These are phyloP conservation scores for Aspergillus chevalieri DNA, from an alignment of 2,329 filamentous ascomycete genomes.

Conservation along the genomic window DNA sequence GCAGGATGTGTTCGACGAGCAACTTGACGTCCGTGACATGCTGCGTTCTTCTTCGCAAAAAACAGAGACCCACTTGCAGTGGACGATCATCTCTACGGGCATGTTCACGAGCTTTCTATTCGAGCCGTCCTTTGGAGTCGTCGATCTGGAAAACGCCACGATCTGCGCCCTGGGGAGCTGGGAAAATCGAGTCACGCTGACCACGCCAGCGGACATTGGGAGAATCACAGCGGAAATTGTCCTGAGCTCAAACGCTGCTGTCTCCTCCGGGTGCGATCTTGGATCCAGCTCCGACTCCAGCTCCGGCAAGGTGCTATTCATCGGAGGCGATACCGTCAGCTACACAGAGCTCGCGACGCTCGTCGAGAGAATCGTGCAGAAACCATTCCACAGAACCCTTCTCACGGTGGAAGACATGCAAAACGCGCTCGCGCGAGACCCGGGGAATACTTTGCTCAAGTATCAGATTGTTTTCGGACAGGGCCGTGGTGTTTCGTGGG, in stretches of 20 bases:
- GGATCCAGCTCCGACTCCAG: conserved; percentile 14
- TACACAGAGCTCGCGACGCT: conserved; percentile 52
- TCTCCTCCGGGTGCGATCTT: too few species aligned
- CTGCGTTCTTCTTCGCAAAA: conserved; percentile 47
- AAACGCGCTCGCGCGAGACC: conserved; percentile 43
- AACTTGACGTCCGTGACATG: conserved; percentile 52
- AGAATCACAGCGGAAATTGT: conserved; percentile 53
- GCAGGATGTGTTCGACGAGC: conserved; percentile 64
- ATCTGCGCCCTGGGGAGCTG: conserved; percentile 56
- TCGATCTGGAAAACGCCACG: conserved; percentile 40
- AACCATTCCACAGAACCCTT: conserved; percentile 43
- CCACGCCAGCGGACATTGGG: conserved; percentile 60
- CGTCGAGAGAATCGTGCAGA: conserved; percentile 42
- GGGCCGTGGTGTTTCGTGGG: conserved; percentile 56
- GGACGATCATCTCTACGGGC: conserved; percentile 63
- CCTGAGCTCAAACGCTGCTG: conserved; percentile 8
- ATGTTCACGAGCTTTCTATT: conserved; percentile 68
- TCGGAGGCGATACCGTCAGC: conserved; percentile 57
- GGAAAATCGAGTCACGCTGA: conserved; percentile 58
- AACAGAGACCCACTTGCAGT: conserved; percentile 37
- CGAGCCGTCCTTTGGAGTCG: conserved; percentile 55
- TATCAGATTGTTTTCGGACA: conserved; percentile 57
- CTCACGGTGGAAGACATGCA: conserved; percentile 45
- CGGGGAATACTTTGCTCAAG: conserved; percentile 48
- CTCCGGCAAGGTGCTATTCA: conserved; percentile 48